Base-by-base conservation (phyloP, 768 basidiomycete genomes). In the Melanogaster broomeanus region DNA sequence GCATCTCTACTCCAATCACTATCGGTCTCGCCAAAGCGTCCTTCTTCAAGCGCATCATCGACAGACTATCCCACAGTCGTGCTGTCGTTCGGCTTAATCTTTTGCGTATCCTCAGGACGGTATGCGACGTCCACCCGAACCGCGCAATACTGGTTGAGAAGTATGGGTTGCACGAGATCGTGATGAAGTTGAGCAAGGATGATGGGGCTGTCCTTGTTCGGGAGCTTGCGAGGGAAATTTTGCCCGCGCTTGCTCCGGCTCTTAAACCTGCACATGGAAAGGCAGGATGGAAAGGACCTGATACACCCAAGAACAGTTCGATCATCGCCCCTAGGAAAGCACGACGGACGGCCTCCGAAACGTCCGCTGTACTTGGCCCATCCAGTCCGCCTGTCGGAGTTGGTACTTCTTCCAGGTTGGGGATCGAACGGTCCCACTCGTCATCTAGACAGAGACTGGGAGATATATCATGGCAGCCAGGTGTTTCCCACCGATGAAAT, bases 131-230 rank as follows among this genome's bases (percentile, higher is more conserved):
- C 8, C 90, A 95, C 58, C 92, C 93, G 3, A 93, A 94, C 61
- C 80, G 88, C 9, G 84, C 84, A 3, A 81, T 85, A 61, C 74
- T 95, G 43, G 90, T 96, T 22, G 88, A 90, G 64, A 77, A 82
- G 42, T 96, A 90, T 63, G 90, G 89, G 0, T 71, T 96, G 45
- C 76, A 88, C 50, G 87, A 85, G 30, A 83, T 93, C 3, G 91
- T 99, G 50, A 82, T 85, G 58, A 79, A 80, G 54, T 73, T 98
- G 43, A 91, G 90, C 63, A 80, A 83, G 56, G 84, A 87, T 44
- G 97, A 99, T 66, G 89, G 84, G 12, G 94, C 96, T 0, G 88
- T 98, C 16, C 79, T 99, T 25, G 93, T 97, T 16, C 78, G 90
- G 51, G 91, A 98, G 67, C 71, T 97, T 40, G 93, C 93, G 18